phyloP scores from a whole-genome alignment of 345 rosid genomes.

The Populus alba region DNA sequence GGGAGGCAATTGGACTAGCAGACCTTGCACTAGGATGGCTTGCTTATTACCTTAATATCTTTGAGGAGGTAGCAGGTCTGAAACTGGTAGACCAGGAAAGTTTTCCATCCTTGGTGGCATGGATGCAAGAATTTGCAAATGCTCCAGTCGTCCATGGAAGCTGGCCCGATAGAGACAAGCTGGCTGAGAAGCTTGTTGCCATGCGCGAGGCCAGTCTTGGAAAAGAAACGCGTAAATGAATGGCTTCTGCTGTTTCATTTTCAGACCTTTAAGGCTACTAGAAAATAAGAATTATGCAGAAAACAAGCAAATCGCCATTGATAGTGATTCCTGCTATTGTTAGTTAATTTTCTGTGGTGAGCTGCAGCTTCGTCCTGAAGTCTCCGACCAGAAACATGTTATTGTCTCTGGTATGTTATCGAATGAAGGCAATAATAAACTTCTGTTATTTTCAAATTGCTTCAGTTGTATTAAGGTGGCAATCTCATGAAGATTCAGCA shows the following conservation, averaged over 20 bases:
- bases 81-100: not conserved
- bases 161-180: constrained; percentile 5
- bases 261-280: not conserved
- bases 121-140: constrained; percentile 6
- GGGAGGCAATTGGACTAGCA: constrained; percentile 11
- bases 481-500: no score
- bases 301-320: not conserved
- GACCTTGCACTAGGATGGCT: constrained; percentile 20
- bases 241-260: not conserved
- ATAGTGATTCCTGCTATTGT: not conserved
- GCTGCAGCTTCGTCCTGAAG: not conserved
- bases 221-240: not conserved
- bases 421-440: not conserved
- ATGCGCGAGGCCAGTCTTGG: not conserved
- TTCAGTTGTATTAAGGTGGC: not conserved
- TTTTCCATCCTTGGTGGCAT: not conserved
- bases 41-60: not conserved
- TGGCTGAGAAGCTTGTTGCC: not conserved
- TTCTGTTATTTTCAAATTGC: not conserved
- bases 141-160: constrained; percentile 1
- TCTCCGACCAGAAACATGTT: not conserved
- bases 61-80: not conserved
- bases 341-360: not conserved
- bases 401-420: not conserved
- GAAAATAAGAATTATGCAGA: not conserved